phyloP scores from a whole-genome alignment of 176 grass and related monocot genomes.

The Bolboschoenus planiculmis region DNA sequence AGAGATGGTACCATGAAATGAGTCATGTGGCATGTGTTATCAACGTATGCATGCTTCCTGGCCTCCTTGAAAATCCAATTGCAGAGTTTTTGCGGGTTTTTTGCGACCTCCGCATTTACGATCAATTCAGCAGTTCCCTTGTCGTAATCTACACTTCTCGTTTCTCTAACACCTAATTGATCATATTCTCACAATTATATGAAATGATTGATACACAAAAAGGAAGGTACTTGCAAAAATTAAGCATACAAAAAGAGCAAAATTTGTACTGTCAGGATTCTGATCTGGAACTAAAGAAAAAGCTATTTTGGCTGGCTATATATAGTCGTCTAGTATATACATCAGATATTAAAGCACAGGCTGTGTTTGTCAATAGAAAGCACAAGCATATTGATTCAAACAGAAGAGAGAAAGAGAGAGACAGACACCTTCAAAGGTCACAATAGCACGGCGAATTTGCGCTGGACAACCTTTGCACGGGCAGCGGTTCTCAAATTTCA shows the following conservation, averaged over 20 bases:
- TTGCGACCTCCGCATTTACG: neutral
- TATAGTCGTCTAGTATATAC: no score
- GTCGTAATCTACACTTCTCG: conserved; percentile 8
- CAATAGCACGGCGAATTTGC: conserved; percentile 5
- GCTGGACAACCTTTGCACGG: conserved; percentile 3
- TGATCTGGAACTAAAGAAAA: no score
- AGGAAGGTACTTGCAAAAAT: neutral
- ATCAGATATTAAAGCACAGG: neutral
- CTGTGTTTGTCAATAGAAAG: neutral
- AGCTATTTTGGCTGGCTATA: no score
- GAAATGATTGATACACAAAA: neutral
- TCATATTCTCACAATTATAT: neutral
- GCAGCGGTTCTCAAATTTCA: conserved; percentile 19
- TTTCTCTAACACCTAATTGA: conserved; percentile 16
- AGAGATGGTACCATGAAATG: neutral
- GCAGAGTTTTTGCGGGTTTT: conserved; percentile 5
- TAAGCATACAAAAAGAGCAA: neutral
- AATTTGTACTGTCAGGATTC: neutral
- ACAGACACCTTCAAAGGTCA: conserved; percentile 3
- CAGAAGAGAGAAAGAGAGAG: neutral
- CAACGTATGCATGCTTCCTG: conserved; percentile 10
- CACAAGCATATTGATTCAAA: neutral
- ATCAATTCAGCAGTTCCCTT: conserved; percentile 19
- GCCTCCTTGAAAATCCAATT: conserved; percentile 14
- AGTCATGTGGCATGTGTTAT: neutral